Percentiles rank a stretch among this genome's conserved stretches.
phyloP scores from a whole-genome alignment of 2,329 filamentous ascomycete genomes.

The Arthroderma uncinatum region DNA sequence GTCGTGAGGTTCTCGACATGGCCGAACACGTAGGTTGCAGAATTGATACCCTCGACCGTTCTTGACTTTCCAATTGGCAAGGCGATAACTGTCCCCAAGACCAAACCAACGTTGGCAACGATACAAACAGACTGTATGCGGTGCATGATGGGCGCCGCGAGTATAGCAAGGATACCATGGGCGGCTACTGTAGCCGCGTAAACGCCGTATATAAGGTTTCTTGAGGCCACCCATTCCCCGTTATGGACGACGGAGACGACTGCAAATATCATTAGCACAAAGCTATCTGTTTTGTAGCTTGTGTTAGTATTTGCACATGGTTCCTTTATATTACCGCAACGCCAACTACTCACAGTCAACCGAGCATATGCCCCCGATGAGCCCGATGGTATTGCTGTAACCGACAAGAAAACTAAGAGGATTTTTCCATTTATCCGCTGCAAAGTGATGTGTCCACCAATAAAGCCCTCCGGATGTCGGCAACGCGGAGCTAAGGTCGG shows the following conservation, averaged over 20 bases:
- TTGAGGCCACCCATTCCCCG: conserved; percentile 45
- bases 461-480: conserved; percentile 50
- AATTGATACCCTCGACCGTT: conserved; percentile 21
- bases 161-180: conserved; percentile 45
- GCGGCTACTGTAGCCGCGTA: conserved; percentile 45
- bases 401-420: conserved; percentile 50
- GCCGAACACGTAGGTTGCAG: conserved; percentile 43
- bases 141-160: conserved; percentile 46
- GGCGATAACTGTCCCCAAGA: conserved; percentile 46
- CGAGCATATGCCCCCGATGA: conserved; percentile 51
- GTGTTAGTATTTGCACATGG: background rate
- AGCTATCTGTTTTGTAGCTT: conserved; percentile 27
- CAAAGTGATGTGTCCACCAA: conserved; percentile 51
- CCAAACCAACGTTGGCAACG: conserved; percentile 45
- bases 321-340: background rate
- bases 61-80: conserved; percentile 41
- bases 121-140: conserved; percentile 49
- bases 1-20: conserved; percentile 47
- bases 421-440: conserved; percentile 44
- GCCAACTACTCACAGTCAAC: conserved; percentile 40
- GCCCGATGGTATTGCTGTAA: conserved; percentile 50
- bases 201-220: conserved; percentile 47
- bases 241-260: conserved; percentile 48
- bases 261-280: conserved; percentile 48
- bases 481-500: conserved; percentile 45